These are phyloP conservation scores for Platanus orientalis DNA, from an alignment of 164 flowering plant species.

Conservation along the genomic window DNA sequence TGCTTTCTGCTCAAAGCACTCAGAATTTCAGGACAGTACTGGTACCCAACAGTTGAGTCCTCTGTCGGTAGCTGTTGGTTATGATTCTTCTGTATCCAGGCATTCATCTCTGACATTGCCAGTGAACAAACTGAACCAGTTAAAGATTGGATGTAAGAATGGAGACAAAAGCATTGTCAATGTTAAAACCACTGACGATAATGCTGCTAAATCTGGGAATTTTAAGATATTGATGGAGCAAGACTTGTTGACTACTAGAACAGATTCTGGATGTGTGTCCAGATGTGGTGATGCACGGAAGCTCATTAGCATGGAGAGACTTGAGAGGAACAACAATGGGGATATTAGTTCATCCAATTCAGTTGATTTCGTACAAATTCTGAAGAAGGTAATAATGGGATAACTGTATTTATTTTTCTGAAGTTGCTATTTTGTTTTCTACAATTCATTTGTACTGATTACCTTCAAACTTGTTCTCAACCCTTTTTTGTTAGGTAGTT, in stretches of 20 bases:
- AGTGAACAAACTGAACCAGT: slow-evolving; percentile 25
- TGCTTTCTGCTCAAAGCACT: slow-evolving; percentile 88
- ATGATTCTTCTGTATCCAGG: slow-evolving; percentile 23
- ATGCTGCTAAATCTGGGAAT: slow-evolving; percentile 25
- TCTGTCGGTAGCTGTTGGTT: slow-evolving; percentile 19
- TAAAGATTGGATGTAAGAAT: slow-evolving; percentile 35
- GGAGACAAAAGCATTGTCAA: slow-evolving; percentile 32
- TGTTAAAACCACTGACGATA: slow-evolving; percentile 17
- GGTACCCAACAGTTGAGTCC: slow-evolving; percentile 16
- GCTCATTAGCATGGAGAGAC: slow-evolving; percentile 15
- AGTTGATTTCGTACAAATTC: slow-evolving; percentile 28
- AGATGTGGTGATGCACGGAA: slow-evolving; percentile 30
- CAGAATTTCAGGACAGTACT: slow-evolving; percentile 34
- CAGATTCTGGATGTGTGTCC: slow-evolving; percentile 17
- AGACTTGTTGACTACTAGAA: slow-evolving; percentile 19
- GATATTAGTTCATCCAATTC: slow-evolving; percentile 29
- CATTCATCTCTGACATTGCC: slow-evolving; percentile 20
- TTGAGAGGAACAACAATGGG: slow-evolving; percentile 20
- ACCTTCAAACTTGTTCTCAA: not conserved
- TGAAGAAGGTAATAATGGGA: slow-evolving; percentile 56
- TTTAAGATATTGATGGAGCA: slow-evolving; percentile 18
- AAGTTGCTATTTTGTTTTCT: not conserved
- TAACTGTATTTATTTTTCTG: not conserved
- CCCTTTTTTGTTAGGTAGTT: too few species aligned
- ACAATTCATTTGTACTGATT: not conserved